Evolutionary conservation across 441 rosid species (phyloP), one percentile per base, ranked within the genome.

Genomic region (Populus hybrid): DNA sequence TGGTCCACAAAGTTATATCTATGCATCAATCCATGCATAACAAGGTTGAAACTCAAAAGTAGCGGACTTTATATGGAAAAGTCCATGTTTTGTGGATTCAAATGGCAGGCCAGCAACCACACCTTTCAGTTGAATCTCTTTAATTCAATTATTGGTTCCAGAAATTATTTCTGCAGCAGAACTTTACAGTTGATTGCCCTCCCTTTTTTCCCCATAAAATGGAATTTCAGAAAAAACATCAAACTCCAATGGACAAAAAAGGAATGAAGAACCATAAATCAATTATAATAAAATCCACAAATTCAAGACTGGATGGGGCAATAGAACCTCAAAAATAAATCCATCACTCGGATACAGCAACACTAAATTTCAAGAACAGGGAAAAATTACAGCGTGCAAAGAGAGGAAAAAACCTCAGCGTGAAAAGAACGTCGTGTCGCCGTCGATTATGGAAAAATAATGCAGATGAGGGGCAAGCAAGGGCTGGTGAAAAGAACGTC

Each of bases 201-300:
- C 10, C 11, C 20, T 10, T 35, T 57, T 72, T 32, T 10, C 8
- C 28, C n/a, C 9, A 20, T 6, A 53, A 53, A 67, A 9, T 75
- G 65, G 24, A 74, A 38, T 26, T 74, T 40, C 69, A 69, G 30
- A 36, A 70, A 70, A 40, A 70, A 4, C 71, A 66, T n/a, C 26
- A 5, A 67, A 65, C 35, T n/a, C n/a, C 53, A 63, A 57, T 50
- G 12, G 34, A 18, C 16, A 40, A 14, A 32, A 64, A 65, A 1
- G 23, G 20, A n/a, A 3, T 14, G 12, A 14, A 23, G 73, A 76
- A 35, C 73, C 7, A 57, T 16, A 21, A 23, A 42, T 12, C 5
- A 6, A 21, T 65, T 65, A 38, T 20, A 53, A 34, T n/a, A 67
- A 76, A 75, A 38, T 24, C 18, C 73, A 53, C 40, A 76, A 32